Conservation (phyloP, 768 basidiomycete genomes). For the Suillus alpinus region DNA sequence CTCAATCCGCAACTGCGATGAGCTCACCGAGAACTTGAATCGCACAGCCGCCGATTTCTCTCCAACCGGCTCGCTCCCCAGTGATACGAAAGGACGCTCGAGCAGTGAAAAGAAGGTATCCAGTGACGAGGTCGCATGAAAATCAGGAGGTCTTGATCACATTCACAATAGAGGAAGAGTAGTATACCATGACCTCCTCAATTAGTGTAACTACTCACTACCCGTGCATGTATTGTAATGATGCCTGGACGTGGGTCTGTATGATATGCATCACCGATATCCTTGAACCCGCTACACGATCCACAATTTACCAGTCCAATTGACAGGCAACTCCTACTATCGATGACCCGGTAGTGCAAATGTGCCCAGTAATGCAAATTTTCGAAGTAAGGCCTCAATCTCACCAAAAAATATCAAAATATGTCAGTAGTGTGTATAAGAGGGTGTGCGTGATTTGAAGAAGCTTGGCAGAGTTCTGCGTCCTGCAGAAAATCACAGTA, state of each 20-base stretch:
- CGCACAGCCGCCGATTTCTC: background rate
- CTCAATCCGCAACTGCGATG: constrained; percentile 48
- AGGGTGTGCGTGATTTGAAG: too few relatives aligned
- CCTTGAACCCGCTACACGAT: constrained; percentile 76
- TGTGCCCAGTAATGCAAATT: too few relatives aligned
- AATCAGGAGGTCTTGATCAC: background rate
- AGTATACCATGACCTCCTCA: background rate
- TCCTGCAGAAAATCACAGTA: too few relatives aligned
- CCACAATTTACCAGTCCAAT: constrained; percentile 39
- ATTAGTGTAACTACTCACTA: background rate
- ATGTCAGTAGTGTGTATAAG: too few relatives aligned
- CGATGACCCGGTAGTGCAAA: too few relatives aligned
- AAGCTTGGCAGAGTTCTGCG: too few relatives aligned
- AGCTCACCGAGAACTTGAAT: constrained; percentile 28
- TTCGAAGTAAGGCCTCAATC: too few relatives aligned
- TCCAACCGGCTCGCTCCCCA: background rate
- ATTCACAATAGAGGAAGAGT: background rate
- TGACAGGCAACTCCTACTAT: too few relatives aligned
- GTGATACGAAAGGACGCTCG: background rate
- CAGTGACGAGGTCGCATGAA: constrained; percentile 4
- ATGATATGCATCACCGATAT: constrained; percentile 58
- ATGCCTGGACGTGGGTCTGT: background rate
- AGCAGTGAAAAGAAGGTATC: constrained; percentile 5
- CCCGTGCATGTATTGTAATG: background rate
- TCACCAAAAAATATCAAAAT: too few relatives aligned